Evolutionary conservation across 257 asterid species (phyloP), one percentile per base, ranked within the genome.

Genomic region (Perilla frutescens): DNA sequence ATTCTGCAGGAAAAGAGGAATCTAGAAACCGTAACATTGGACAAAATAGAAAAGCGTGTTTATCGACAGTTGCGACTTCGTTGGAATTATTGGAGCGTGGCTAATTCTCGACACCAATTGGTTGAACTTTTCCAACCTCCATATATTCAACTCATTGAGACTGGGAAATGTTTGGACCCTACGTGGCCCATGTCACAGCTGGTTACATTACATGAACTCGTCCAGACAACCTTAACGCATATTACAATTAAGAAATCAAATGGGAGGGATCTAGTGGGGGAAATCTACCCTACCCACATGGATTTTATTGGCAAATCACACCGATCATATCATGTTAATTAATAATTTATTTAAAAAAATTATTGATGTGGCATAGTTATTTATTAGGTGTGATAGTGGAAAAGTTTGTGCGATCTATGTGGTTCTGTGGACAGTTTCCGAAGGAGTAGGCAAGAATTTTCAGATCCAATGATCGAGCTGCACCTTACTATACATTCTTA

Each of bases 21-120:
- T 56, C 44, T 50, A 2, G 70, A 68, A 63, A 57, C 57, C 44
- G 51, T 5, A 41, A 37, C 14, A 32, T 67, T 55, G 76, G 72
- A 68, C 47, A 55, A 36, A 41, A 14, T 53, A 11, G 14, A 55
- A 73, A 32, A 12, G 37, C 49, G 60, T 50, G 32, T 29, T 59
- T 58, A 69, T 10, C 14, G 1, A 32, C 41, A 62, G 10, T 41
- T 34, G 59, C 68, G 15, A 62, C 26, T 20, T 51, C 9, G 9
- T 73, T 77, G 84, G 86, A 85, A 64, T 56, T 47, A 77, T 76
- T 73, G 82, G 78, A 68, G 15, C 72, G 66, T 76, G 78, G 79
- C 64, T 32, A 8, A 31, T 14, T 26, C 36, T 36, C 56, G 61
- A 59, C 72, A 77, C 48, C 65, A 68, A 78, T 68, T 39, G 64